These are phyloP conservation scores for Hypoxylon sp. DNA, from an alignment of 2,329 filamentous ascomycete genomes.

Conservation along the genomic window DNA sequence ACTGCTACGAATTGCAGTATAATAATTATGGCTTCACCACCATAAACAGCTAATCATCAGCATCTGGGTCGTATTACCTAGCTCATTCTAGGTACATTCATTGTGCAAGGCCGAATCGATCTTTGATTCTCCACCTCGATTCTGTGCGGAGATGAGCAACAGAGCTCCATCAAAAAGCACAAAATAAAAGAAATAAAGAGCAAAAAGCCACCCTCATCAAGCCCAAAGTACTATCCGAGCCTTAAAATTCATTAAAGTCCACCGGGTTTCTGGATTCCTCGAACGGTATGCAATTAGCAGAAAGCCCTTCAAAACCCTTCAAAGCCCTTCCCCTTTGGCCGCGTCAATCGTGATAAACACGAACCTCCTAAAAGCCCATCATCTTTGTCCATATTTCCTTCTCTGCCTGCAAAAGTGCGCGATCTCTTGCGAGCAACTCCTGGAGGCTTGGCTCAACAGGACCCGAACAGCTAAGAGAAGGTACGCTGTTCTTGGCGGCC, in stretches of 20 bases:
- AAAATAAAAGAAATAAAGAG: neutral
- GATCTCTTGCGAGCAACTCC: slow-evolving; percentile 19
- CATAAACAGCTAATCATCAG: neutral
- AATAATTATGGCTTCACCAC: neutral
- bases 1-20: neutral
- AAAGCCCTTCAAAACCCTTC: neutral
- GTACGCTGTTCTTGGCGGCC: neutral
- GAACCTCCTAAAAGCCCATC: slow-evolving; percentile 32
- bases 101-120: neutral
- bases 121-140: neutral
- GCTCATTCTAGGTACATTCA: neutral
- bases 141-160: neutral
- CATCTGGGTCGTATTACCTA: neutral
- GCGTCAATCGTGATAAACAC: neutral
- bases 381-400: slow-evolving; percentile 33
- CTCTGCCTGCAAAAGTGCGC: slow-evolving; percentile 29
- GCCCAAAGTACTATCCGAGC: neutral
- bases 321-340: neutral
- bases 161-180: neutral
- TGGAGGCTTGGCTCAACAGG: slow-evolving; percentile 2
- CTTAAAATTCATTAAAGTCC: neutral
- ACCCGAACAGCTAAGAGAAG: neutral
- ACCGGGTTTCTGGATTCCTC: neutral
- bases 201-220: neutral
- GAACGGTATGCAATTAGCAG: neutral